A percentile compares a stretch with the other conserved stretches of the same genome.
phyloP scores from a whole-genome alignment of 108 stramenopile species.

The Cyclotella sp. region DNA sequence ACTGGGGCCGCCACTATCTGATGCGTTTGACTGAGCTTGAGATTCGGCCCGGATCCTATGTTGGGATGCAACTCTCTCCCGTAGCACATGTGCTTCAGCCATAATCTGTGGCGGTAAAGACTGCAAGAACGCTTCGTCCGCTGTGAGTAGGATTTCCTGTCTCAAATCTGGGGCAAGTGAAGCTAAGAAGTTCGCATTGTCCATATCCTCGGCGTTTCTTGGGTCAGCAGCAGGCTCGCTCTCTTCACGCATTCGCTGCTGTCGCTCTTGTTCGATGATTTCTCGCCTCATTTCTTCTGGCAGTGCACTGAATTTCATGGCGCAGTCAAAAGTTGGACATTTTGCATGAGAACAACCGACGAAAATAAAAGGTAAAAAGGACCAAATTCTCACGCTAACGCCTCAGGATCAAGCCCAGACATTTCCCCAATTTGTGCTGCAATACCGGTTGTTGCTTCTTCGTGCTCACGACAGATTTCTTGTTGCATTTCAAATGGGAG shows the following conservation, averaged over 20 bases:
- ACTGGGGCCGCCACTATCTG: constrained; percentile 12
- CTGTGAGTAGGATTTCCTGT: constrained; percentile 89
- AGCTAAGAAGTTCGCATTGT: constrained; percentile 92
- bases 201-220: constrained; percentile 84
- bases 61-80: constrained; percentile 77
- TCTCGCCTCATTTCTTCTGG: constrained; percentile 95
- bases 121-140: constrained; percentile 80
- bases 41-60: constrained; percentile 45
- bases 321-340: not conserved
- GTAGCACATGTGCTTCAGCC: constrained; percentile 89
- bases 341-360: not conserved
- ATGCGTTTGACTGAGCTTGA: constrained; percentile 30
- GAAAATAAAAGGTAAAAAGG: not conserved
- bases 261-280: constrained; percentile 90
- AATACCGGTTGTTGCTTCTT: constrained; percentile 61
- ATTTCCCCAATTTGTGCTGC: constrained; percentile 72
- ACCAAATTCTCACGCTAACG: constrained; percentile 60
- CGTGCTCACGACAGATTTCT: constrained; percentile 83
- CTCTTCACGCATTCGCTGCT: constrained; percentile 64
- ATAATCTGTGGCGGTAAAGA: constrained; percentile 84
- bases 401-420: constrained; percentile 93
- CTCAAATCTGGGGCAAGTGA: constrained; percentile 92
- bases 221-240: constrained; percentile 85
- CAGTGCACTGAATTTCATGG: constrained; percentile 54
- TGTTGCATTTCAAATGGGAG: constrained; percentile 93